These are phyloP conservation scores for Pseudogymnoascus sp. DNA, from an alignment of 2,329 filamentous ascomycete species.

Conservation along the genomic window DNA sequence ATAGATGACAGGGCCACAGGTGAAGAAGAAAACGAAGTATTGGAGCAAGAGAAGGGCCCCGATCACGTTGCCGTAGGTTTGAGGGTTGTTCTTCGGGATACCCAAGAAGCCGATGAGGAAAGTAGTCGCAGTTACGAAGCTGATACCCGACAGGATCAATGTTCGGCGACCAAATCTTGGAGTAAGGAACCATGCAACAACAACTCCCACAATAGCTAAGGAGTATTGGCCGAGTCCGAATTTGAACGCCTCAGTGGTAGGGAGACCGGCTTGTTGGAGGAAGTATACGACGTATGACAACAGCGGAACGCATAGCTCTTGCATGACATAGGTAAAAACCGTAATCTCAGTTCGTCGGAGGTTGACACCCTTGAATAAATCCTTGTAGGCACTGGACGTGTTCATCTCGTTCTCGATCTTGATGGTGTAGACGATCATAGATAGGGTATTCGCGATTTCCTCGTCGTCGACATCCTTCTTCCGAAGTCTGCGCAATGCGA, in stretches of 20 bases:
- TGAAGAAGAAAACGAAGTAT: conserved; percentile 32
- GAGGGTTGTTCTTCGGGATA: conserved; percentile 12
- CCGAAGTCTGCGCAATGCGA: conserved; percentile 10
- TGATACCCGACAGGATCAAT: conserved; percentile 16
- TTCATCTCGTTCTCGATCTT: conserved; percentile 37
- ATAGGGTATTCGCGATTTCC: conserved; percentile 24
- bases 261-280: conserved; percentile 45
- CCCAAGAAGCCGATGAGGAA: conserved; percentile 19
- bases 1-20: conserved; percentile 34
- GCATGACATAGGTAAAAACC: background rate
- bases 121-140: conserved; percentile 16
- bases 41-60: conserved; percentile 31
- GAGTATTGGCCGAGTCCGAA: conserved; percentile 39
- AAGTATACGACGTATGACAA: conserved; percentile 51
- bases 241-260: conserved; percentile 38
- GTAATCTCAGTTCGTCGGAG: conserved; percentile 41
- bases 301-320: conserved; percentile 41
- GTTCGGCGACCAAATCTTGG: conserved; percentile 18
- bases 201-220: conserved; percentile 35
- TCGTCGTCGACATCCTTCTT: conserved; percentile 33
- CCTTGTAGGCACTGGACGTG: conserved; percentile 34
- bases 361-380: conserved; percentile 38
- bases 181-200: conserved; percentile 20
- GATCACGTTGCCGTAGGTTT: conserved; percentile 18
- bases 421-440: conserved; percentile 46